Evolutionary conservation across 2,329 filamentous ascomycete species (phyloP).

Genomic region (Grosmannia huntii): DNA sequence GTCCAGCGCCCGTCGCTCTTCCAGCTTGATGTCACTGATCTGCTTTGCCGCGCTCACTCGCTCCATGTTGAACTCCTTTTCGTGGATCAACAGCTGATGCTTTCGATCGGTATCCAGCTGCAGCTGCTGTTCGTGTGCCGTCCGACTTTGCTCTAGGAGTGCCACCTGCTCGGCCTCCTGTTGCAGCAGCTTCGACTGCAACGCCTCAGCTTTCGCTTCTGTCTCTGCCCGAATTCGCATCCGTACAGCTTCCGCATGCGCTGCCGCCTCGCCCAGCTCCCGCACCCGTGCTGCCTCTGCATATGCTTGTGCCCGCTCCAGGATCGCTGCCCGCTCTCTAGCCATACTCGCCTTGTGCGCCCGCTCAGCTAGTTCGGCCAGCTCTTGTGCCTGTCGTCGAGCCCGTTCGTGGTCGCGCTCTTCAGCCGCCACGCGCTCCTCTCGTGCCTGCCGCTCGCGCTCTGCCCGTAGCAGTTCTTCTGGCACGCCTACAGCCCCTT

Average conservation of each 20-base stretch:
- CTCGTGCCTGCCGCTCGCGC: conserved; percentile 33
- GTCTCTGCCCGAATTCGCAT: conserved; percentile 2
- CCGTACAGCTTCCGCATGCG: conserved; percentile 30
- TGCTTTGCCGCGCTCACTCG: conserved; percentile 35
- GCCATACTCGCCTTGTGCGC: conserved; percentile 33
- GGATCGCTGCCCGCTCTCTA: conserved; percentile 11
- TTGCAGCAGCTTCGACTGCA: conserved; percentile 2
- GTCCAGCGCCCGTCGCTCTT: conserved; percentile 39
- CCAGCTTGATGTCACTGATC: conserved; percentile 33
- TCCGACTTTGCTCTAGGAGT: conserved; percentile 27
- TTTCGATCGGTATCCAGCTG: conserved; percentile 22
- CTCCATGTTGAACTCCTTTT: conserved; percentile 31
- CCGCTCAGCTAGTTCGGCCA: conserved; percentile 33
- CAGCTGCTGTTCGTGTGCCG: conserved; percentile 33
- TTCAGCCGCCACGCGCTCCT: conserved; percentile 31
- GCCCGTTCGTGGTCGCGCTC: conserved; percentile 34
- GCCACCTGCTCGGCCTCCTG: conserved; percentile 29
- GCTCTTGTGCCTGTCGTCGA: conserved; percentile 35
- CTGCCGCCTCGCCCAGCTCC: conserved; percentile 22
- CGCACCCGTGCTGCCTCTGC: not conserved
- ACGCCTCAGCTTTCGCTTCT: conserved; percentile 2
- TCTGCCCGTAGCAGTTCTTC: conserved; percentile 36
- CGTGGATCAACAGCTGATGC: conserved; percentile 34
- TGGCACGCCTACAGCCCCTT: conserved; percentile 38
- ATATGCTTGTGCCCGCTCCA: not conserved